Evolutionary conservation across 2,329 filamentous ascomycete species (phyloP), one percentile per base, ranked within the genome.

Genomic region (Beauveria caledonica): DNA sequence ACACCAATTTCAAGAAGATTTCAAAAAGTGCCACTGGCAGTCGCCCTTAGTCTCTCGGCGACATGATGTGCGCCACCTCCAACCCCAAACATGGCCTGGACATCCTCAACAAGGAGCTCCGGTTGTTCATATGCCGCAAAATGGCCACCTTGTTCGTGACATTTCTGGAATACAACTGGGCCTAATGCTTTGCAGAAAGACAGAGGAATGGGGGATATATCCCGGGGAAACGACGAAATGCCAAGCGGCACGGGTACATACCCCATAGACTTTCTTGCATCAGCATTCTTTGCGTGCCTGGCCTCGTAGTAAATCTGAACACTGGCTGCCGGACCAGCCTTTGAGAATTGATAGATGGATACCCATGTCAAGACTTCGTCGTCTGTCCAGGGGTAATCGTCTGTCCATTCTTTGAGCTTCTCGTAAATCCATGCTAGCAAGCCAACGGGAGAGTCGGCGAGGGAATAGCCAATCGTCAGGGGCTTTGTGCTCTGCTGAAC

Each of bases 341-440:
- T 80, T 9, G 83, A 86, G 52, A 91, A 91, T 68, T 81, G 84
- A 70, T 92, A 92, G 44, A 92, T 80, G 54, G 79, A 83, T 1
- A 92, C 73, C 89, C 88, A 93, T 0, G 85, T 89, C 27, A 90
- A 73, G 9, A 92, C 80, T 73, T 92, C 88, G 59, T 92, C 87
- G 63, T 90, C 86, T 0, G 83, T 87, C 88, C 88, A 92, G 0
- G 81, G 75, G 67, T 91, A 91, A 1, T 66, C 67, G 66, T 92
- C 88, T 0, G 85, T 86, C 89, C 89, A 93, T 66, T 89, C 86
- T 65, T 87, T 83, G 42, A 93, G 74, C 69, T 93, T 93, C 73
- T 93, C 90, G 65, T 89, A 89, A 39, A 93, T 85, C 90, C 90
- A 94, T 0, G 87, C 83, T 1, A 93, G 76, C 3, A 91, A 74